Conservation (phyloP, 441 rosid species). For the Mallotus japonicus region DNA sequence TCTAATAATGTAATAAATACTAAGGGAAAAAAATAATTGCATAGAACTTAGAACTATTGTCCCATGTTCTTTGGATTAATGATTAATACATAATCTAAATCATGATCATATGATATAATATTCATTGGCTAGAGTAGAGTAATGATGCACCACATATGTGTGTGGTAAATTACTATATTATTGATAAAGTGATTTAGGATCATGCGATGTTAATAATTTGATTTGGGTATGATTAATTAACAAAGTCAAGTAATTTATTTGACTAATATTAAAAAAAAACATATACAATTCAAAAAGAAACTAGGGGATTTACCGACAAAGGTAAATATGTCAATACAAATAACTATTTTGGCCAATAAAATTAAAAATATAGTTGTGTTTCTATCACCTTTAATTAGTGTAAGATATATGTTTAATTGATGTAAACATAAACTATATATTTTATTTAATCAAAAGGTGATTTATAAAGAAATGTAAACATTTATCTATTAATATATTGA, state of each 20-base stretch:
- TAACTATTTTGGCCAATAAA: neutral
- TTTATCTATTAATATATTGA: neutral
- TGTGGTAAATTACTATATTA: too few relatives aligned
- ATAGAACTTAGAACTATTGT: too few relatives aligned
- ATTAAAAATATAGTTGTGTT: conserved; percentile 3
- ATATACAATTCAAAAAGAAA: neutral
- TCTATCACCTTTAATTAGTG: conserved; percentile 2
- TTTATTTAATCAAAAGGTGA: neutral
- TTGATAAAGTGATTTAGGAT: too few relatives aligned
- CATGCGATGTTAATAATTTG: too few relatives aligned
- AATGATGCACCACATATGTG: too few relatives aligned
- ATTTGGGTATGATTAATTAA: neutral
- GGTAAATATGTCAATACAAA: conserved; percentile 1
- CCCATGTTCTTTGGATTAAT: too few relatives aligned
- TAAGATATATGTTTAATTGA: neutral
- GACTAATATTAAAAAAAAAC: neutral
- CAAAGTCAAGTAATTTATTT: neutral
- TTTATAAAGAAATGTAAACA: neutral
- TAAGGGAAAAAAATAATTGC: too few relatives aligned
- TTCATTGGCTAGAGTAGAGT: too few relatives aligned
- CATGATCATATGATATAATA: too few relatives aligned
- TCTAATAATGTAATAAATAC: too few relatives aligned
- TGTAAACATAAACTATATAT: neutral
- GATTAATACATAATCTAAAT: too few relatives aligned
- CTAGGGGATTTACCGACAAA: neutral